These are phyloP conservation scores for Sanghuangporus sanghuang DNA, from an alignment of 1,284 basidiomycete species.

Conservation along the genomic window DNA sequence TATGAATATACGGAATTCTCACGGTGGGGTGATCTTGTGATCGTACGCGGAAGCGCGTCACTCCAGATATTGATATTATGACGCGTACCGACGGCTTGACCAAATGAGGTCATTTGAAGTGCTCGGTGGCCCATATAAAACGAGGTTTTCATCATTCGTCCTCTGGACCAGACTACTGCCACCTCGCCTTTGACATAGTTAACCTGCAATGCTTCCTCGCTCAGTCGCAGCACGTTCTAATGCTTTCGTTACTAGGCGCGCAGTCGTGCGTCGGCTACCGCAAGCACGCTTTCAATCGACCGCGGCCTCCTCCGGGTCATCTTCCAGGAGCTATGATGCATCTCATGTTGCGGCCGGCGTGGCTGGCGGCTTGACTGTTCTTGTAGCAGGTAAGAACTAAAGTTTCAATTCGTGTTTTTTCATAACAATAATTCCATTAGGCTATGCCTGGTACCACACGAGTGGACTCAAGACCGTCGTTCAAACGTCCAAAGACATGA, in stretches of 20 bases:
- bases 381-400: slow-evolving; percentile 25
- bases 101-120: background rate
- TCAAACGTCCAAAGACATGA: slow-evolving; percentile 29
- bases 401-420: background rate
- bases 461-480: slow-evolving; percentile 34
- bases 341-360: slow-evolving; percentile 29
- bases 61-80: background rate
- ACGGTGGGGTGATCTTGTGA: background rate
- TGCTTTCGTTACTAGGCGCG: background rate
- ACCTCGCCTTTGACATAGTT: background rate
- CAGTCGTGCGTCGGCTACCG: background rate
- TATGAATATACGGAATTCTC: background rate
- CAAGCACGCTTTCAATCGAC: slow-evolving; percentile 3
- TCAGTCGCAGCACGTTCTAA: background rate
- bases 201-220: background rate
- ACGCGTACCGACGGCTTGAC: background rate
- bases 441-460: slow-evolving; percentile 36
- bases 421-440: slow-evolving; percentile 11
- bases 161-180: background rate
- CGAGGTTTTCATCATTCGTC: background rate
- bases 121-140: background rate
- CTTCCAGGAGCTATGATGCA: background rate
- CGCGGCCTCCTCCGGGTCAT: background rate
- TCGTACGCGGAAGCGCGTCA: background rate
- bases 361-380: slow-evolving; percentile 31